Base-by-base conservation (phyloP, 192 early-diverging fungal genomes). In the Rhizophagus clarus region DNA sequence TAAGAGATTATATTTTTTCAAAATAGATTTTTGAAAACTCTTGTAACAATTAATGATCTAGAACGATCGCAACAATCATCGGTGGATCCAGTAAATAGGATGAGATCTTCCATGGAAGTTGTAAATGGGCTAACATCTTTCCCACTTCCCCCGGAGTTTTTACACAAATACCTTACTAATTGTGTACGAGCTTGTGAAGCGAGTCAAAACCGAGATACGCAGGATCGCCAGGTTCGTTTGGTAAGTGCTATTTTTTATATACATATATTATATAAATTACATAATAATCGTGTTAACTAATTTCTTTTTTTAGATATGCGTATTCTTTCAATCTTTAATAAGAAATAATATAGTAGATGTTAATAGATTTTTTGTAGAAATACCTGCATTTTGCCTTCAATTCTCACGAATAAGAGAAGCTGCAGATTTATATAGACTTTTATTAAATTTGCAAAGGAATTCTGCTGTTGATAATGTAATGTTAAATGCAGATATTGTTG, bases 301-400 rank as follows among this genome's bases (percentile, higher is more conserved):
- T 26, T 40, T n/a, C 22, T 26, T 61, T 61, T n/a, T 61, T 34
- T 79, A 82, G 82, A 71, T 82, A 14, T 82, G 76, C n/a, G 77
- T 82, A 28, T 82, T 82, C 61, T 42, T 82, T 60, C 78, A 80
- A 61, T 82, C 82, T 1, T 45, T 82, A 6, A 37, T 82, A 34
- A 68, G 63, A 12, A 79, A 82, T 29, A 66, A 79, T 24, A 68
- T 80, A 61, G 79, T 82, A 62, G 77, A 82, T 26, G 67, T 80
- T 24, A 70, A 56, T 17, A 68, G 79, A 34, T 79, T 70, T 20
- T 51, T 82, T 28, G 67, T 82, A 28, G 82, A 82, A 45, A 72
- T 82, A 47, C 82, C 75, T 75, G 76, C 82, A 28, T 82, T 82
- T 66, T 82, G 82, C 31, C 51, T 82, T 61, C 68, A 79, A 37